Evolutionary conservation across 1,139 yeast species (phyloP), one percentile per base, ranked within the genome.

Genomic region (Zygotorulaspora mrakii): DNA sequence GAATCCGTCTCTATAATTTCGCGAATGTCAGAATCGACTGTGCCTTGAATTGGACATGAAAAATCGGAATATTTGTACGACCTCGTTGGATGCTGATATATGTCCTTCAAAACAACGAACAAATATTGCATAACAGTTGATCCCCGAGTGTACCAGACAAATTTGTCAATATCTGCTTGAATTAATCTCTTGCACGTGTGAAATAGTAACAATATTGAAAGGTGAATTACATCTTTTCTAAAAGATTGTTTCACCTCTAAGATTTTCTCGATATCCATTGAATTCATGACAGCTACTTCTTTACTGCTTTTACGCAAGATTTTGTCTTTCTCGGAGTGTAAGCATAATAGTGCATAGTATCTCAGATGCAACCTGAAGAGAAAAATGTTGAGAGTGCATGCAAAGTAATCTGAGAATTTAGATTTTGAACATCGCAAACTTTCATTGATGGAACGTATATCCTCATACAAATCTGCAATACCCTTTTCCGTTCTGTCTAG

Each of bases 101-200:
- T 30, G 34, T 53, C 57, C 29, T 53, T 50, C 13, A 56, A 39
- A 6, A 55, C 39, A 5, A 56, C 48, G 33, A 54, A 56, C 8
- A 56, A 40, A 38, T 56, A 56, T 40, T 56, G 60, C 60, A 55
- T 56, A 2, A 55, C 57, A 2, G 60, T 56, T 3, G 60, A 56
- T 13, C 60, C 60, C 29, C 44, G 42, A 6, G 57, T 48, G 33
- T 54, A 55, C 61, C 61, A 56, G 5, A 45, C 35, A 35, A 40
- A 52, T 20, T 48, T 46, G 10, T 37, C 39, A 9, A 48, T 45
- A 28, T 44, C 33, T 9, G 42, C 36, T 27, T 52, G 56, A 8
- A 54, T 43, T 18, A 56, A 40, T 21, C 61, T 48, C 28, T 52
- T 47, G 24, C 46, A 46, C 2, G 61, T 55, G 27, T 47, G 49